Conservation (phyloP, 495 filamentous ascomycete genomes). For the Aspergillus cristatus region DNA sequence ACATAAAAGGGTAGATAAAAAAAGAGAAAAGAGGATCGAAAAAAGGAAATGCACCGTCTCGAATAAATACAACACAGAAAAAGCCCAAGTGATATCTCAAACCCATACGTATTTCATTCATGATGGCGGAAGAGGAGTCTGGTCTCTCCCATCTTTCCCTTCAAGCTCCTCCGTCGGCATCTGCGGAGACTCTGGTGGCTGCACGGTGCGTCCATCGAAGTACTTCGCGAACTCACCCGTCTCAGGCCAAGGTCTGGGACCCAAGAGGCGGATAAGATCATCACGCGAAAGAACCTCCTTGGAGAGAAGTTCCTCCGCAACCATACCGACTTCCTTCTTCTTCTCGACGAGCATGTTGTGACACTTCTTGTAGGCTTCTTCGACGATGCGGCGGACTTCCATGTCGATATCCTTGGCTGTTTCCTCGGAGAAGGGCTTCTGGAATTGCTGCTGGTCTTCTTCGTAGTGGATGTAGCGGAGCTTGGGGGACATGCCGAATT, state of each 20-base stretch:
- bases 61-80: conserved; percentile 39
- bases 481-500: conserved; percentile 94
- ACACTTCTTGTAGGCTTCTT: conserved; percentile 87
- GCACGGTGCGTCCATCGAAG: conserved; percentile 55
- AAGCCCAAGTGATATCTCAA: conserved; percentile 19
- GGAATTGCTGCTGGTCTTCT: conserved; percentile 66
- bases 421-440: conserved; percentile 92
- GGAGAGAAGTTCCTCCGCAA: conserved; percentile 84
- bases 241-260: conserved; percentile 72
- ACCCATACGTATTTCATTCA: conserved; percentile 7
- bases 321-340: conserved; percentile 77
- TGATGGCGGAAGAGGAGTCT: conserved; percentile 35
- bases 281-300: conserved; percentile 90
- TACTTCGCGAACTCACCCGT: conserved; percentile 87
- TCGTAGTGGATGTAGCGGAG: conserved; percentile 87
- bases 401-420: conserved; percentile 84
- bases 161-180: conserved; percentile 15
- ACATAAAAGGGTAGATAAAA: conserved; percentile 8
- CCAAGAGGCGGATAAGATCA: conserved; percentile 82
- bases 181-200: conserved; percentile 48
- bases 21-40: conserved; percentile 10
- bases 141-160: conserved; percentile 36
- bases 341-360: conserved; percentile 70
- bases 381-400: conserved; percentile 83
- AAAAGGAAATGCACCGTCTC: conserved; percentile 21